phyloP scores from a whole-genome alignment of 2,329 filamentous ascomycete genomes.

The Pseudodiploospora longispora region DNA sequence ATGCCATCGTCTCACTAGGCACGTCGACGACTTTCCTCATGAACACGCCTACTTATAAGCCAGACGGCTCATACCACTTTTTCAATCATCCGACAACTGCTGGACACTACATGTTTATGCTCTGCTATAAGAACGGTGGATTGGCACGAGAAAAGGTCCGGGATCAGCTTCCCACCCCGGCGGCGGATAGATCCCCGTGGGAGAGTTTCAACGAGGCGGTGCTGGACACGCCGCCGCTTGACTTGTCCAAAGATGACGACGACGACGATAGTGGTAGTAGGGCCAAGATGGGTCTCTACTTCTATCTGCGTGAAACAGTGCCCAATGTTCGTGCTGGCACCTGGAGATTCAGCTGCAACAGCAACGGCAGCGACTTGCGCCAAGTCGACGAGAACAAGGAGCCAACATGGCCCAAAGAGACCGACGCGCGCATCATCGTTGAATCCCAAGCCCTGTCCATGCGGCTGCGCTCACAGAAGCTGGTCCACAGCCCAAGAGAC shows the following conservation, averaged over 20 bases:
- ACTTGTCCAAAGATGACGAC: slow-evolving; percentile 43
- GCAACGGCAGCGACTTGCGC: slow-evolving; percentile 46
- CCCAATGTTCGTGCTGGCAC: slow-evolving; percentile 81
- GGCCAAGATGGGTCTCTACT: slow-evolving; percentile 90
- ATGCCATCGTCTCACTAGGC: slow-evolving; percentile 90
- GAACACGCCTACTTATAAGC: slow-evolving; percentile 86
- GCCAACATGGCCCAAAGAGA: slow-evolving; percentile 39
- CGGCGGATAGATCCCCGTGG: slow-evolving; percentile 53
- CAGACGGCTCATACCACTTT: slow-evolving; percentile 89
- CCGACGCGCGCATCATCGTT: slow-evolving; percentile 79
- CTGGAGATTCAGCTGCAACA: slow-evolving; percentile 66
- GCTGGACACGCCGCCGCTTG: slow-evolving; percentile 60
- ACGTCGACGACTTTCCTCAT: slow-evolving; percentile 97
- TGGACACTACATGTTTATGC: slow-evolving; percentile 98
- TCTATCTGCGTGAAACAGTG: slow-evolving; percentile 90
- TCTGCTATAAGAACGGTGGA: slow-evolving; percentile 98
- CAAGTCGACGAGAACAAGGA: slow-evolving; percentile 11
- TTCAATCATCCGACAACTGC: slow-evolving; percentile 93
- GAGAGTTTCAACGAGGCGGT: slow-evolving; percentile 70
- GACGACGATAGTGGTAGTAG: slow-evolving; percentile 15
- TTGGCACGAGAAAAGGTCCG: slow-evolving; percentile 86
- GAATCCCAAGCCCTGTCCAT: slow-evolving; percentile 94
- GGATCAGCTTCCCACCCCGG: slow-evolving; percentile 60
- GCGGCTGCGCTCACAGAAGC: slow-evolving; percentile 70
- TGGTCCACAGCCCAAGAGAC: slow-evolving; percentile 52